Percentiles rank a stretch among this genome's conserved stretches.
Conservation (phyloP, 768 basidiomycete species). For the Leccinum variicolor region DNA sequence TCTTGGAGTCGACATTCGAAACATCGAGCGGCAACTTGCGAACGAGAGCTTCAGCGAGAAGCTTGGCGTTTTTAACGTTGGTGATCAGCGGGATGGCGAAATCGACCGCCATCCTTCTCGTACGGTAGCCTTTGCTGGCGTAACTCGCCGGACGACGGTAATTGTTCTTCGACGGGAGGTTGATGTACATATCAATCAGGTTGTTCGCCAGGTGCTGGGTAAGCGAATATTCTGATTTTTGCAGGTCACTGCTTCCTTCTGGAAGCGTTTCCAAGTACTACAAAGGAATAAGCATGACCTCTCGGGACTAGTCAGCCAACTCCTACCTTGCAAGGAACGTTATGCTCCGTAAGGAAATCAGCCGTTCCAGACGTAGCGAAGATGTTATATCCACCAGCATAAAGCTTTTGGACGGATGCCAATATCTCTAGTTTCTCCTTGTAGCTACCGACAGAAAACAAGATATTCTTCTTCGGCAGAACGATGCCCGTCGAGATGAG, state of each 20-base stretch:
- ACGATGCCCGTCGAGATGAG: constrained; percentile 95
- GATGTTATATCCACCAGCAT: constrained; percentile 89
- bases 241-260: constrained; percentile 67
- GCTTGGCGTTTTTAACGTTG: constrained; percentile 97
- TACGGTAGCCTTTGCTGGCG: constrained; percentile 93
- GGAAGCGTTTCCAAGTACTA: constrained; percentile 89
- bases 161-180: constrained; percentile 95
- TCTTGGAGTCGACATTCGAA: constrained; percentile 89
- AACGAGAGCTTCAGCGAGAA: constrained; percentile 90
- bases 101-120: constrained; percentile 98
- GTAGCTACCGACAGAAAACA: constrained; percentile 96
- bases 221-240: constrained; percentile 97
- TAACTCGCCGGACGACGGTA: constrained; percentile 97
- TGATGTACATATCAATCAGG: constrained; percentile 99
- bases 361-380: constrained; percentile 97
- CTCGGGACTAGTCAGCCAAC: background rate
- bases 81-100: constrained; percentile 97
- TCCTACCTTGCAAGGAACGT: constrained; percentile 88
- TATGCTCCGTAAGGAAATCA: constrained; percentile 96
- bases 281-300: constrained; percentile 6
- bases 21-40: constrained; percentile 90
- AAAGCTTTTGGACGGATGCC: constrained; percentile 93
- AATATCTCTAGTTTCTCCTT: constrained; percentile 97
- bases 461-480: constrained; percentile 94
- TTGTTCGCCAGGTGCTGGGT: constrained; percentile 96